Base-by-base conservation (phyloP, 805 yeast species). In the Monosporozyma servazzii region DNA sequence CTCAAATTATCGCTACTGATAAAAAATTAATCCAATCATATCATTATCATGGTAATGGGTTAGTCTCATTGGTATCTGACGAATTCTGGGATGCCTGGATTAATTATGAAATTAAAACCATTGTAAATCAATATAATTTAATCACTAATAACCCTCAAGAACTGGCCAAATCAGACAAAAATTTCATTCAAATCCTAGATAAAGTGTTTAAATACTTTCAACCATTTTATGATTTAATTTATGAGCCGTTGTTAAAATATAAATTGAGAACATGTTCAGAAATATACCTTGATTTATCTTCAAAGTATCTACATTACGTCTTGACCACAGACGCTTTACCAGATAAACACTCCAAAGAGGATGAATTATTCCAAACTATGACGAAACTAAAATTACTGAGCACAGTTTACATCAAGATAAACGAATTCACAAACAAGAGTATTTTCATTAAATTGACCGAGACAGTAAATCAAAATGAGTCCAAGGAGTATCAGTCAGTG, bases 81-180 rank as follows among this genome's bases (percentile, higher is more conserved):
- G 64, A 64, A n/a, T 56, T 65, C 2, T 69, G 74, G 48, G 73
- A 72, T 39, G 64, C 65, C 17, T 76, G 84, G 82, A 64, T 80
- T 1, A 64, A 65, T 7, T 70, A 76, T 56, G 84, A 81, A 57
- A 61, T 69, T 6, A 69, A 71, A 27, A 61, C 75, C 31, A 77
- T 81, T 4, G 59, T 62, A 13, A 69, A 68, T 41, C 73, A 80
- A 54, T 77, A 74, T 49, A 64, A 67, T 3, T 75, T 73, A 39
- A 73, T 80, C 7, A 60, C 76, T 3, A 63, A 66, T 1, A 48
- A 54, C 33, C 52, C 67, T 9, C 37, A 47, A 21, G 57, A 56
- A 27, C 48, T 63, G 33, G 18, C 39, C 8, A 51, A 52, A 37
- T 62, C 65, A n/a, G 62, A 63, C 0, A 51, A 60, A 1, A 72